A percentile compares a stretch with the other conserved stretches of the same genome.
phyloP scores from a whole-genome alignment of 2,329 filamentous ascomycete species.

The Graphiopsis chlorocephala region DNA sequence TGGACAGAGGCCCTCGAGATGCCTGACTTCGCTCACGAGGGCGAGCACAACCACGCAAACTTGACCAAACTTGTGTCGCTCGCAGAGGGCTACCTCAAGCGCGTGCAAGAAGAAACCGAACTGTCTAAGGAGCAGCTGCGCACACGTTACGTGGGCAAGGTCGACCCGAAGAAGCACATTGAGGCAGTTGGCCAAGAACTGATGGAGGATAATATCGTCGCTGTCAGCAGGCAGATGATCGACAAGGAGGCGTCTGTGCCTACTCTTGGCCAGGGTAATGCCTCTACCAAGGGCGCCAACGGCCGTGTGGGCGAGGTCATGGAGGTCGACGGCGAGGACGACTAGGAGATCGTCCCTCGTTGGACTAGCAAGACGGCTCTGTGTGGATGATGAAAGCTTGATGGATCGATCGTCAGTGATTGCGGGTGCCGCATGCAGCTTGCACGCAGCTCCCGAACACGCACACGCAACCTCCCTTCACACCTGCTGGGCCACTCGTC shows the following conservation, averaged over 20 bases:
- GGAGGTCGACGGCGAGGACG: constrained; percentile 26
- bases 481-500: constrained; percentile 3
- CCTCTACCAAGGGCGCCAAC: constrained; percentile 17
- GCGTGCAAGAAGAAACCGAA: constrained; percentile 98
- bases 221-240: constrained; percentile 98
- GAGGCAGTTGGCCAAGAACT: constrained; percentile 94
- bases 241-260: constrained; percentile 97
- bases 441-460: constrained; percentile 6
- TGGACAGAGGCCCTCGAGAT: constrained; percentile 98
- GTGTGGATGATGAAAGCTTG: background rate
- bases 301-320: constrained; percentile 22
- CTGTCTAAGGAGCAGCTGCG: constrained; percentile 96
- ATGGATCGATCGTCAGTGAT: background rate
- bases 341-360: constrained; percentile 16
- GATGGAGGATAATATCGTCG: constrained; percentile 99
- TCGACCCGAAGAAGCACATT: constrained; percentile 98
- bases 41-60: constrained; percentile 78
- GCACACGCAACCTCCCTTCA: background rate
- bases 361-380: background rate
- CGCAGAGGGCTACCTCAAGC: constrained; percentile 95
- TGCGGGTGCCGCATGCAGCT: background rate
- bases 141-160: constrained; percentile 97
- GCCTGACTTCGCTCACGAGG: constrained; percentile 89
- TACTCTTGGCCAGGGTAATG: constrained; percentile 56
- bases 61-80: constrained; percentile 84